Base-by-base conservation (phyloP, 2,329 filamentous ascomycete genomes). In the Acephala macrosclerotiorum region DNA sequence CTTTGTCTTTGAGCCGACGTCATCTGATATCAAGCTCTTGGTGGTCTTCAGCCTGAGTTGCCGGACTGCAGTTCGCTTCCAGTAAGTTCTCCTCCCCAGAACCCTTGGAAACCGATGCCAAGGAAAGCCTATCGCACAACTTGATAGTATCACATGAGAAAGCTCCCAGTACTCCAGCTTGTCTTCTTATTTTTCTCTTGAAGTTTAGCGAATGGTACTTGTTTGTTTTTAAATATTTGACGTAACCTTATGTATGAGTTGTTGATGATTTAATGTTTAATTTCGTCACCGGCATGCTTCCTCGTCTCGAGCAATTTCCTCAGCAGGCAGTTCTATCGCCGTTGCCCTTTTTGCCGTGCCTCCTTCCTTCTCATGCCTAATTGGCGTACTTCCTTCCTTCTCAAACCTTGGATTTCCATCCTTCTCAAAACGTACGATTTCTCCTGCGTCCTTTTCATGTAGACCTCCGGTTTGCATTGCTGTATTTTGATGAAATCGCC, bases 391-490 rank as follows among this genome's bases (percentile, higher is more conserved):
- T 55, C 60, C 60, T 38, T 45, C 49, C 49, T 33, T 25, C 40
- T 63, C 55, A 63, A 49, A 55, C 40, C 57, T 29, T 22, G 58
- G 42, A 51, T 53, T 49, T 20, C 61, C 61, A 49, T 59, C 56
- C 58, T 63, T 63, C 35, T 63, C 22, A 59, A 22, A 18, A 14
- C 40, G 29, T 5, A 9, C 2, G 18, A 49, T 16, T 33, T 42
- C 20, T n/a, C 51, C 38, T n/a, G 49, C 62, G n/a, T 60, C 62
- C 18, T 56, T 60, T 29, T 64, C 62, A 22, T 64, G 62, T 8
- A 64, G 58, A 36, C 62, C 58, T 20, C 36, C 57, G 8, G 62
- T 60, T n/a, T 64, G 62, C 62, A 64, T 64, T 12, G 53, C 57
- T 2, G 62, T 64, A 1, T 42, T 60, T 20, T 58, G 56, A 51